These are phyloP conservation scores for Bonia amplexicaulis DNA, from an alignment of 176 grass and related monocot genomes.

Conservation along the genomic window DNA sequence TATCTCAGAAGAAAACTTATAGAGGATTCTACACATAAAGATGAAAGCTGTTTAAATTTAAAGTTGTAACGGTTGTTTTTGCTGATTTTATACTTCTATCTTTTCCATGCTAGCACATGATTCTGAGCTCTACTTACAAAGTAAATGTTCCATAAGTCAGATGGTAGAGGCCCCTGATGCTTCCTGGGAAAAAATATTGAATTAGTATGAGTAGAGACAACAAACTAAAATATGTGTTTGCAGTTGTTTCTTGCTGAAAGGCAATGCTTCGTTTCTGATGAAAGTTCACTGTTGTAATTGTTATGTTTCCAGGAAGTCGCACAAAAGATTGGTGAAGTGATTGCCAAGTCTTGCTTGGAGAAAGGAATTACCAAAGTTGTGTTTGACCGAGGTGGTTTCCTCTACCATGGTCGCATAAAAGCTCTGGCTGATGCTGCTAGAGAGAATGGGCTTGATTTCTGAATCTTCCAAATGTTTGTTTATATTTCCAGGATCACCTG, in stretches of 20 bases:
- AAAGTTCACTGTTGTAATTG: not conserved
- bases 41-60: not conserved
- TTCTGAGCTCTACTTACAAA: not conserved
- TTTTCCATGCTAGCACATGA: not conserved
- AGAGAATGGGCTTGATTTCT: conserved; percentile 82
- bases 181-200: not conserved
- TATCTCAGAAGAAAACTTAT: not conserved
- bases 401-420: conserved; percentile 79
- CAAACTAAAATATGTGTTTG: not conserved
- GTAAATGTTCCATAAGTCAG: not conserved
- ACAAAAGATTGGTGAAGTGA: conserved; percentile 80
- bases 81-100: not conserved
- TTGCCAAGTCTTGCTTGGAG: conserved; percentile 91
- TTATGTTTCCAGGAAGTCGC: conserved; percentile 69
- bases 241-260: not conserved
- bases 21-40: not conserved
- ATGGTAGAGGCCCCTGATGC: not conserved
- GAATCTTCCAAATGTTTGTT: conserved; percentile 27
- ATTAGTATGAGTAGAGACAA: not conserved
- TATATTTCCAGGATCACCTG: conserved; percentile 15
- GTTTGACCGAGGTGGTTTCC: conserved; percentile 91
- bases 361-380: conserved; percentile 91
- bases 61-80: not conserved
- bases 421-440: conserved; percentile 84
- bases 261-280: not conserved